Evolutionary conservation across 164 flowering plant genomes (phyloP).

Genomic region (Pachysandra terminalis): DNA sequence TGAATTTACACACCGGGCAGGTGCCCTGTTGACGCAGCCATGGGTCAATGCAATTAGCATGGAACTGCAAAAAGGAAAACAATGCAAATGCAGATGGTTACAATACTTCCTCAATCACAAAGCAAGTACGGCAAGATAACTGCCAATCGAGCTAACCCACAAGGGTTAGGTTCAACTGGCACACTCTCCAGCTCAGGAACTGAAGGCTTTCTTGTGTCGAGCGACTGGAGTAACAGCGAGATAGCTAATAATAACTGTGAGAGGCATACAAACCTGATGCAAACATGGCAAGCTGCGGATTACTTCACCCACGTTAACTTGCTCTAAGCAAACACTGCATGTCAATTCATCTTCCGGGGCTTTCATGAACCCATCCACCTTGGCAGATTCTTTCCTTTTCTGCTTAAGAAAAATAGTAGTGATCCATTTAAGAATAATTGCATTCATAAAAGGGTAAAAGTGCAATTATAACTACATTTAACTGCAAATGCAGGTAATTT

Average conservation of each 20-base stretch:
- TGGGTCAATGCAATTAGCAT: constrained; percentile 64
- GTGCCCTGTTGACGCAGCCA: constrained; percentile 75
- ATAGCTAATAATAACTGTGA: neutral
- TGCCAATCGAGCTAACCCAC: no score
- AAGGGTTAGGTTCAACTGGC: no score
- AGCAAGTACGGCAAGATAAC: no score
- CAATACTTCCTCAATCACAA: no score
- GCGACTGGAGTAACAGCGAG: neutral
- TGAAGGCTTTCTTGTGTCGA: no score
- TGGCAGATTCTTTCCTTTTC: constrained; percentile 49
- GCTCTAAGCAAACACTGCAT: constrained; percentile 90
- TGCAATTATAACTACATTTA: neutral
- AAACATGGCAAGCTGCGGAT: constrained; percentile 88
- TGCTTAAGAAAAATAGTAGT: constrained; percentile 18
- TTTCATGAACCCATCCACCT: constrained; percentile 32
- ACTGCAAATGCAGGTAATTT: neutral
- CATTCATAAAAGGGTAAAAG: neutral
- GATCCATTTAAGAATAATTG: neutral
- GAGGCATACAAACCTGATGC: constrained; percentile 60
- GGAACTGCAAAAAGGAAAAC: constrained; percentile 46
- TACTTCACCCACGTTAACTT: constrained; percentile 72
- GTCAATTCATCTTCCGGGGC: constrained; percentile 63
- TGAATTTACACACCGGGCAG: constrained; percentile 66
- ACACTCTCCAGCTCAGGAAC: no score
- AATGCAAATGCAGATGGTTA: neutral